phyloP scores from a whole-genome alignment of 768 basidiomycete species.

The Hypholoma sublateritium region DNA sequence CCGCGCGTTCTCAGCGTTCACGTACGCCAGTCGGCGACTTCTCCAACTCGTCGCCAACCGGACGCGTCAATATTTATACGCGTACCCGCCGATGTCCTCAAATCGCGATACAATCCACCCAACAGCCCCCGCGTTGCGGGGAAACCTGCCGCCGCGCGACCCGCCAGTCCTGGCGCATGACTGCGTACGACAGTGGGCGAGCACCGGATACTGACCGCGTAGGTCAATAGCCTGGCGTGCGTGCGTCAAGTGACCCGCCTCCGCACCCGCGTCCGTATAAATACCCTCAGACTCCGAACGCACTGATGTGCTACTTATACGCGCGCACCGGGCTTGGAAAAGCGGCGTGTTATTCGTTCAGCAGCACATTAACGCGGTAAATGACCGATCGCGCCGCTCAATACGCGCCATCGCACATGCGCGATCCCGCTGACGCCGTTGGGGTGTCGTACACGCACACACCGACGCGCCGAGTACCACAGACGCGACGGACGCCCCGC shows the following conservation, averaged over 20 bases:
- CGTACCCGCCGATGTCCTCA: too few relatives aligned
- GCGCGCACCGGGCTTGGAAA: neutral
- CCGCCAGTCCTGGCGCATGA: too few relatives aligned
- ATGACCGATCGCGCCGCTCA: neutral
- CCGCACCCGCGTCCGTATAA: neutral
- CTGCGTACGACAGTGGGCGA: too few relatives aligned
- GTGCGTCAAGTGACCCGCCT: neutral
- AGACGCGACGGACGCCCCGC: neutral
- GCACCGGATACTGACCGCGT: neutral
- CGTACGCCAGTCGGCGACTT: neutral
- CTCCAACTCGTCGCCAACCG: neutral
- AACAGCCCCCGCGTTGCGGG: too few relatives aligned
- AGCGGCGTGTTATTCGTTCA: too few relatives aligned
- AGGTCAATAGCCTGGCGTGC: neutral
- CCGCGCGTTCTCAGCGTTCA: neutral
- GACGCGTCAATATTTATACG: neutral
- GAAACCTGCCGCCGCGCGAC: too few relatives aligned
- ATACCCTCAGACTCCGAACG: neutral
- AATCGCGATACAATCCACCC: too few relatives aligned
- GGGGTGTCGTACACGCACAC: neutral
- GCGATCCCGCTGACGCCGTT: neutral
- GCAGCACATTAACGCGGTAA: too few relatives aligned
- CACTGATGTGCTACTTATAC: neutral
- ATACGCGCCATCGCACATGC: neutral
- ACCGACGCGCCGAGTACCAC: neutral